phyloP scores from a whole-genome alignment of 495 filamentous ascomycete genomes.

The Penicillium cosmopolitanum region DNA sequence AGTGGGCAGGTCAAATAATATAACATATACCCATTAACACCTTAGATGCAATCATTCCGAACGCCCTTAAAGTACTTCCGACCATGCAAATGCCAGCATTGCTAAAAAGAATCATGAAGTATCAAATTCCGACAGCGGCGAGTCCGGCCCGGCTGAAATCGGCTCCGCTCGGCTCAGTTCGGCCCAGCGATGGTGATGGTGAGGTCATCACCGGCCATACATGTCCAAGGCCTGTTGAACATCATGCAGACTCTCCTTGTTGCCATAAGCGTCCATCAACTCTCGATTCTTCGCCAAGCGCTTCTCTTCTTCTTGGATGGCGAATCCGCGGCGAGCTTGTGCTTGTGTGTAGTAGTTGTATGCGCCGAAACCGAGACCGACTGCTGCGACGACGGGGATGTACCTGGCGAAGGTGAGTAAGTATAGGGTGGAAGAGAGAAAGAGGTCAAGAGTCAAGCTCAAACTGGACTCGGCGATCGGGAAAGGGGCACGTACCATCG shows the following conservation, averaged over 20 bases:
- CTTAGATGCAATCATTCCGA: background rate
- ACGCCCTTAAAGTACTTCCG: background rate
- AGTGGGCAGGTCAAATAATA: background rate
- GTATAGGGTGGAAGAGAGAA: background rate
- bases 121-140: background rate
- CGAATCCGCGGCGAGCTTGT: conserved; percentile 16
- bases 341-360: conserved; percentile 34
- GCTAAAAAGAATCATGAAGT: background rate
- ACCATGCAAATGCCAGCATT: background rate
- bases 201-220: conserved; percentile 32
- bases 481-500: conserved; percentile 22
- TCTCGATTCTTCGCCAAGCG: conserved; percentile 39
- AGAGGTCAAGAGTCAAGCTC: background rate
- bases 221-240: conserved; percentile 60
- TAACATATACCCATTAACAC: background rate
- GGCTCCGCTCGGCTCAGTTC: background rate
- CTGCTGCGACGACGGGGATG: conserved; percentile 36
- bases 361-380: conserved; percentile 38
- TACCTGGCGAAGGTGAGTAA: conserved; percentile 23
- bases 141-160: background rate
- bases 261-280: conserved; percentile 62
- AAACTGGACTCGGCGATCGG: background rate
- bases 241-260: conserved; percentile 57
- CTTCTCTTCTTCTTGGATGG: conserved; percentile 34
- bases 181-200: background rate